Conservation (phyloP, 768 basidiomycete species). For the Serpula lacrymans region DNA sequence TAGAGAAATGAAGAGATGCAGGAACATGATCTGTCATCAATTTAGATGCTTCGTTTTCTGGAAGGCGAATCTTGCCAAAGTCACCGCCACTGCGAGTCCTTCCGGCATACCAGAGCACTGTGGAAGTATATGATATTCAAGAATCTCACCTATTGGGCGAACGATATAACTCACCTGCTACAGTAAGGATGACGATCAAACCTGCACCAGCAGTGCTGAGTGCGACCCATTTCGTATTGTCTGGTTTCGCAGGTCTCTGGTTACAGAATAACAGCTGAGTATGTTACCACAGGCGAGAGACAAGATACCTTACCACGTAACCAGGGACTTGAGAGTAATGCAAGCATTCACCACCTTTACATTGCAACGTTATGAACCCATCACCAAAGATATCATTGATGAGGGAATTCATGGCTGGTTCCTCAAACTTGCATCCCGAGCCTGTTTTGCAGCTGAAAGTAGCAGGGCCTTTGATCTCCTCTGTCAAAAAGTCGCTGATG, state of each 20-base stretch:
- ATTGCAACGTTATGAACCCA: constrained; percentile 79
- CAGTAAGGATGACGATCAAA: constrained; percentile 66
- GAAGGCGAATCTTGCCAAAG: constrained; percentile 70
- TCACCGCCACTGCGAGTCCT: constrained; percentile 64
- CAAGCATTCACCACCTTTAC: constrained; percentile 89
- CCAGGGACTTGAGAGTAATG: constrained; percentile 94
- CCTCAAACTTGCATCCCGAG: constrained; percentile 84
- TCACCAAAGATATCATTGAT: constrained; percentile 96
- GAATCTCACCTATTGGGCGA: no score
- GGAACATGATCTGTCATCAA: constrained; percentile 95
- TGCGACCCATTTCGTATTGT: constrained; percentile 79
- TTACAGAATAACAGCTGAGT: background rate
- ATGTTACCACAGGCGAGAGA: background rate
- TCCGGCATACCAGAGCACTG: constrained; percentile 90
- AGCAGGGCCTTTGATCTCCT: constrained; percentile 90
- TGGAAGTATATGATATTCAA: constrained; percentile 9
- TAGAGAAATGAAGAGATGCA: constrained; percentile 86
- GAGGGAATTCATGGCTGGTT: constrained; percentile 94
- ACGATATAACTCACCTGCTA: constrained; percentile 42
- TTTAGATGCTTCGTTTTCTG: constrained; percentile 76
- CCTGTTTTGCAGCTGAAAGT: constrained; percentile 74
- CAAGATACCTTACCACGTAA: constrained; percentile 69
- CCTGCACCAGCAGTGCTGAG: constrained; percentile 80
- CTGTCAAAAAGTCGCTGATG: constrained; percentile 87
- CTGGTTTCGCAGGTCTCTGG: constrained; percentile 76